Evolutionary conservation across 2,329 filamentous ascomycete genomes (phyloP).

Genomic region (Thielaviopsis populi): DNA sequence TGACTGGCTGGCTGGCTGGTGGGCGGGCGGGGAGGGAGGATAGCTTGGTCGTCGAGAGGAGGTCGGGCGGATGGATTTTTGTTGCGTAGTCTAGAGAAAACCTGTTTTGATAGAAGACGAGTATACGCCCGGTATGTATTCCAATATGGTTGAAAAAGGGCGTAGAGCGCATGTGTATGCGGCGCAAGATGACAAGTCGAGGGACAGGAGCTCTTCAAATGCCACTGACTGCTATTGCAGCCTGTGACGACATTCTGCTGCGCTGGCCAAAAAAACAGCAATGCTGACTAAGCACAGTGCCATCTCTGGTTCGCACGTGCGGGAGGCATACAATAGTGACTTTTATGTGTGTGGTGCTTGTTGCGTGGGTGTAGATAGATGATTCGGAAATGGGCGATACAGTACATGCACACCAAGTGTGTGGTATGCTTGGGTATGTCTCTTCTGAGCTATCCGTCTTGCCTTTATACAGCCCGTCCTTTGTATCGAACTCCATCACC

Average conservation of each 20-base stretch:
- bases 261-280: constrained; percentile 2
- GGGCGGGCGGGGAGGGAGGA: neutral
- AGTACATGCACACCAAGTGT: no score
- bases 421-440: no score
- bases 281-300: constrained; percentile 11
- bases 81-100: neutral
- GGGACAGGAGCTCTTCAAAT: neutral
- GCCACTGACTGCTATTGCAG: neutral
- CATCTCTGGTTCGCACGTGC: neutral
- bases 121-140: neutral
- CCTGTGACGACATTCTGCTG: constrained; percentile 14
- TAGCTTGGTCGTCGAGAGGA: neutral
- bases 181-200: neutral
- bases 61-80: neutral
- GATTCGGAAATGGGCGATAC: no score
- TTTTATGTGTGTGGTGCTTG: no score
- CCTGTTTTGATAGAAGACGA: neutral
- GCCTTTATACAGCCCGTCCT: no score
- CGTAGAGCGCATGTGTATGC: neutral
- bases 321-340: no score
- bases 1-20: no score
- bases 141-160: neutral
- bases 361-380: no score
- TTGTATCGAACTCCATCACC: no score
- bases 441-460: no score